Evolutionary conservation across 495 filamentous ascomycete genomes (phyloP).

Genomic region (Hypoxylon intermedium): DNA sequence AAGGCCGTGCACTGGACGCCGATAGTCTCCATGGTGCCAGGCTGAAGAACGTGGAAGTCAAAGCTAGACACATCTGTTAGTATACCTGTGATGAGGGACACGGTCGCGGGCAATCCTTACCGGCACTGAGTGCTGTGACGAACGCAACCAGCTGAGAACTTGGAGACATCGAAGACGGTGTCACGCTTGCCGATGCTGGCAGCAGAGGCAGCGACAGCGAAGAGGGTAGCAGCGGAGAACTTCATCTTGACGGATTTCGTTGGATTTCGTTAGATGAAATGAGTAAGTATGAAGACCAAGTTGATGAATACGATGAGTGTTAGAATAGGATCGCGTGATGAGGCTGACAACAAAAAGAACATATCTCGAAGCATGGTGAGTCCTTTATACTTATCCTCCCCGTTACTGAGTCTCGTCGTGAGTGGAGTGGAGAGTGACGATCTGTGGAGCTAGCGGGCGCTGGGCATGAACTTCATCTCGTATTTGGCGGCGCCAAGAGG

Average conservation of each 20-base stretch:
- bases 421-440: conserved; percentile 4
- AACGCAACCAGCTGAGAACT: conserved; percentile 42
- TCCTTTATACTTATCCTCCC: background rate
- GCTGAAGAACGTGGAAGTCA: conserved; percentile 35
- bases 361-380: conserved; percentile 1
- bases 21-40: conserved; percentile 41
- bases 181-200: conserved; percentile 25
- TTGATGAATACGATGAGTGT: background rate
- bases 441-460: conserved; percentile 6
- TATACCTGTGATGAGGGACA: background rate
- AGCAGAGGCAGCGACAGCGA: conserved; percentile 26
- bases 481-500: conserved; percentile 14
- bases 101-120: conserved; percentile 10
- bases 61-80: conserved; percentile 22
- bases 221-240: conserved; percentile 7
- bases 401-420: conserved; percentile 10
- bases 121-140: conserved; percentile 44
- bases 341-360: conserved; percentile 5
- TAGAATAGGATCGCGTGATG: conserved; percentile 14
- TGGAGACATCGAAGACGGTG: conserved; percentile 36
- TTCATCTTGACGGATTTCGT: conserved; percentile 21
- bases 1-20: conserved; percentile 31
- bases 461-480: conserved; percentile 21
- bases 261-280: background rate
- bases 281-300: background rate